Percentiles rank a stretch among this genome's conserved stretches.
Conservation (phyloP, 495 filamentous ascomycete species). For the Penicillium antarcticum region DNA sequence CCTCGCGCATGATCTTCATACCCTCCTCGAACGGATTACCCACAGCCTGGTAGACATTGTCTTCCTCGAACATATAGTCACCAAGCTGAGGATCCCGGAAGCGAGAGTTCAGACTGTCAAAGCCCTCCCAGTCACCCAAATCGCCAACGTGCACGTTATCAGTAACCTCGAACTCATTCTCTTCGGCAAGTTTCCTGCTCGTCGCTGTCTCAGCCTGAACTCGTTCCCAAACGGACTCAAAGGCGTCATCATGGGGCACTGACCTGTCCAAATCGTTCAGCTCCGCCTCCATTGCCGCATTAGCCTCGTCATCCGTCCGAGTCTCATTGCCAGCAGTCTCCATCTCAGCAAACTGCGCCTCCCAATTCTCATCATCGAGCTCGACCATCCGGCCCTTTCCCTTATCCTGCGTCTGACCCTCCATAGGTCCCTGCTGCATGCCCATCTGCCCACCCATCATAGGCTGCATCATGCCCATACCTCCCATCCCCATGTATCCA, state of each 20-base stretch:
- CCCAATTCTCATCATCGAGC: conserved; percentile 91
- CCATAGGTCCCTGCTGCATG: conserved; percentile 51
- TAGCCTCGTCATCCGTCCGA: conserved; percentile 63
- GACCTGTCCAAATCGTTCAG: conserved; percentile 87
- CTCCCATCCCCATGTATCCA: conserved; percentile 47
- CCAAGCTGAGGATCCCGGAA: conserved; percentile 71
- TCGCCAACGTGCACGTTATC: conserved; percentile 64
- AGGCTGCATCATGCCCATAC: conserved; percentile 51
- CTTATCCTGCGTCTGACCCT: conserved; percentile 57
- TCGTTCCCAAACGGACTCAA: conserved; percentile 85
- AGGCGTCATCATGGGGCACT: conserved; percentile 74
- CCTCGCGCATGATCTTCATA: conserved; percentile 82
- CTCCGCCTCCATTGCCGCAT: conserved; percentile 80
- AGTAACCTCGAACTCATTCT: conserved; percentile 52
- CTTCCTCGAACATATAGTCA: conserved; percentile 90
- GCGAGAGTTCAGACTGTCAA: conserved; percentile 59
- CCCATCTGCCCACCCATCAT: conserved; percentile 47
- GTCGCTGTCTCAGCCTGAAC: conserved; percentile 77
- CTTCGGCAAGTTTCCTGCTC: conserved; percentile 64
- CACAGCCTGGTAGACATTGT: conserved; percentile 78
- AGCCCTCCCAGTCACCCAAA: conserved; percentile 67
- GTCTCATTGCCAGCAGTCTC: conserved; percentile 64
- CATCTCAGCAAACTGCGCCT: conserved; percentile 89
- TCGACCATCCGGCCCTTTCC: conserved; percentile 90
- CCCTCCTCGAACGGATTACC: conserved; percentile 86